Conservation (phyloP, 2,329 filamentous ascomycete genomes). For the Huntiella abstrusa region DNA sequence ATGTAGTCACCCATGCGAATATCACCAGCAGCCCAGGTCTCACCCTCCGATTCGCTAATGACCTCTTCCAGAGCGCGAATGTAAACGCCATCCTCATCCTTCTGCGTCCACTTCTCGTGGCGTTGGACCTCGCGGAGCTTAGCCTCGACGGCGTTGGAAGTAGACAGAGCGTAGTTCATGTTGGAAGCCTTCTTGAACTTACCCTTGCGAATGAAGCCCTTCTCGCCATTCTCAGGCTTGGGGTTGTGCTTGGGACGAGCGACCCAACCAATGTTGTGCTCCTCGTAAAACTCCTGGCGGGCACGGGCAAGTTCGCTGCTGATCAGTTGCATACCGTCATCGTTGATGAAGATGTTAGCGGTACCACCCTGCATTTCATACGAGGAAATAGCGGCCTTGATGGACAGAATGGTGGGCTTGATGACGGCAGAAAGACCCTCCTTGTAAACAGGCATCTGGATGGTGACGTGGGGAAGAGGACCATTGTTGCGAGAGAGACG, state of each 20-base stretch:
- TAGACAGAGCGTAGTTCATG: constrained; percentile 46
- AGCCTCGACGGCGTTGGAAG: constrained; percentile 43
- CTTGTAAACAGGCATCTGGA: constrained; percentile 28
- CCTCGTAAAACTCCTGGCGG: constrained; percentile 32
- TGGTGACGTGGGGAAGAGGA: constrained; percentile 23
- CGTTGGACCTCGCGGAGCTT: constrained; percentile 29
- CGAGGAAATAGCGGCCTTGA: constrained; percentile 29
- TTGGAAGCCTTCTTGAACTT: constrained; percentile 51
- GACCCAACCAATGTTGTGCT: constrained; percentile 38
- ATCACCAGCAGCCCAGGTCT: constrained; percentile 40
- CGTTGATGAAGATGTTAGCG: constrained; percentile 39
- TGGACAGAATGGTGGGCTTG: constrained; percentile 27
- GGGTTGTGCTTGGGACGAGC: constrained; percentile 32
- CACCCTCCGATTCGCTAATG: constrained; percentile 29
- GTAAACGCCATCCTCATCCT: constrained; percentile 32
- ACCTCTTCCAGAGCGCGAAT: constrained; percentile 29
- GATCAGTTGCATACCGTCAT: constrained; percentile 41
- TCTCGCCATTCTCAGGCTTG: constrained; percentile 25
- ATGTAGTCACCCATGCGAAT: constrained; percentile 45
- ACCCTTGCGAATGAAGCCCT: constrained; percentile 33
- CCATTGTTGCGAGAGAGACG: constrained; percentile 18
- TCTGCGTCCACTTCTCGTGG: constrained; percentile 22
- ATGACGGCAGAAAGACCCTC: constrained; percentile 23
- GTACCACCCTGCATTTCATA: constrained; percentile 29
- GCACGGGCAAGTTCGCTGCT: constrained; percentile 22